Evolutionary conservation across 108 stramenopile species (phyloP).

Genomic region (Nitzschia putrida): DNA sequence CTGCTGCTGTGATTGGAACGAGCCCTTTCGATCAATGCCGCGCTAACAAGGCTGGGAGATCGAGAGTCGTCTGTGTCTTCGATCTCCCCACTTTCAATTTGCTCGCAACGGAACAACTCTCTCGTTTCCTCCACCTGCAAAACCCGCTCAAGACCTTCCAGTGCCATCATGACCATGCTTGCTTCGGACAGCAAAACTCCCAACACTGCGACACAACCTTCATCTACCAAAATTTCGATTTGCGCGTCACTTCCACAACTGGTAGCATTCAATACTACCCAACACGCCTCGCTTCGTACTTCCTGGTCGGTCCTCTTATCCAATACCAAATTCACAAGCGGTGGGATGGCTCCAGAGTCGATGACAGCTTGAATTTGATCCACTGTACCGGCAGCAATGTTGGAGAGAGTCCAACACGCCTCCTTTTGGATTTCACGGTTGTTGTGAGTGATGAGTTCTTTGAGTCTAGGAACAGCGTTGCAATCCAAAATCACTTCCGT

Average conservation of each 20-base stretch:
- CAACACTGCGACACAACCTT: constrained; percentile 90
- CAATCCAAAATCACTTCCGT: constrained; percentile 93
- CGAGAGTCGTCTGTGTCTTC: constrained; percentile 35
- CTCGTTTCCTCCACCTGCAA: constrained; percentile 88
- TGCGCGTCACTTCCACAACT: constrained; percentile 94
- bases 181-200: constrained; percentile 83
- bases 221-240: constrained; percentile 89
- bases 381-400: constrained; percentile 96
- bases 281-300: constrained; percentile 96
- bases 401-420: constrained; percentile 95
- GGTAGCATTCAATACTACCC: constrained; percentile 97
- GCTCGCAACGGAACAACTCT: constrained; percentile 53
- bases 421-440: constrained; percentile 98
- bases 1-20: constrained; percentile 80
- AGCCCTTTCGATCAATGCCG: constrained; percentile 81
- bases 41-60: constrained; percentile 65
- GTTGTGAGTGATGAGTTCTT: constrained; percentile 79
- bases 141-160: constrained; percentile 94
- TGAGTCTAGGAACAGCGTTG: constrained; percentile 85
- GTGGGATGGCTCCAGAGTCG: constrained; percentile 90
- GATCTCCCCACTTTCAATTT: constrained; percentile 50
- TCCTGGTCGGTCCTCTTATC: constrained; percentile 83
- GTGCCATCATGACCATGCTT: constrained; percentile 94
- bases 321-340: constrained; percentile 84
- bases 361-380: constrained; percentile 96